phyloP scores from a whole-genome alignment of 257 asterid species.

The Nicotiana tomentosiformis region DNA sequence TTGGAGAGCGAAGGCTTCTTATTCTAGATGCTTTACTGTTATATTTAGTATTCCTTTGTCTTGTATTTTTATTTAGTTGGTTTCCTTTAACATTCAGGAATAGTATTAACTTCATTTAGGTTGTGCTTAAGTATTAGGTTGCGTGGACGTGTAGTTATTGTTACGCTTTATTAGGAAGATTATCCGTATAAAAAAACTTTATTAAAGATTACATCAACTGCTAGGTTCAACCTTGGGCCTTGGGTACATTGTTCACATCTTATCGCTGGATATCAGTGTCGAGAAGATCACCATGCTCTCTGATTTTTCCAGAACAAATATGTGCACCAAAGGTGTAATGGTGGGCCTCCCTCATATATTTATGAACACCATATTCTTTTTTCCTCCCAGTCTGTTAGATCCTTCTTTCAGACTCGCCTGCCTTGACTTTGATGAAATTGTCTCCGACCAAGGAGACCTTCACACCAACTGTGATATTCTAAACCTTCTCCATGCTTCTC shows the following conservation, averaged over 20 bases:
- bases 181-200: neutral
- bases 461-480: neutral
- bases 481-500: neutral
- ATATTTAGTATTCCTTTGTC: neutral
- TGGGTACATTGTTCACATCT: neutral
- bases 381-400: neutral
- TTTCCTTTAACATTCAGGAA: neutral
- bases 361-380: neutral
- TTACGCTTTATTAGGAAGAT: neutral
- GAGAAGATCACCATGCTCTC: neutral
- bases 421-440: neutral
- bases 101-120: neutral
- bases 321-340: neutral
- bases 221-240: neutral
- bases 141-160: neutral
- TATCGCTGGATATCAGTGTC: neutral
- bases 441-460: neutral
- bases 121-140: neutral
- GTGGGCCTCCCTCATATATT: neutral
- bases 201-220: neutral
- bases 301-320: neutral
- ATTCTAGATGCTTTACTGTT: neutral
- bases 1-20: neutral
- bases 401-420: neutral
- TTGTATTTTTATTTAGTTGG: neutral